These are phyloP conservation scores for Petasospora rhodanensis DNA, from an alignment of 1,139 yeast genomes.

Conservation along the genomic window DNA sequence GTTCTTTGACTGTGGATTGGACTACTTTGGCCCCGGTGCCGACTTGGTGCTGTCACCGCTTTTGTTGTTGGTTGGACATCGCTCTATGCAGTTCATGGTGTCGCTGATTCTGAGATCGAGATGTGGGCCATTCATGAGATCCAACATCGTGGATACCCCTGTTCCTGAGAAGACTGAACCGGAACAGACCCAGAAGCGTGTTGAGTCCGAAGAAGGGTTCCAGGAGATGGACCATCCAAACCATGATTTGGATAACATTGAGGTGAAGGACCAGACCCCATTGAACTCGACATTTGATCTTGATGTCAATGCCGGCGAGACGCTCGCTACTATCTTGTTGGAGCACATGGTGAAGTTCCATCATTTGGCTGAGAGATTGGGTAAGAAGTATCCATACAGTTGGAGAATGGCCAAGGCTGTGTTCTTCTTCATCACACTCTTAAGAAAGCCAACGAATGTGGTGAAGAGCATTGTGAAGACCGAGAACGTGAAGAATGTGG, in stretches of 20 bases:
- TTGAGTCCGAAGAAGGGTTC: constrained; percentile 14
- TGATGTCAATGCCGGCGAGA: constrained; percentile 31
- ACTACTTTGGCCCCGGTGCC: constrained; percentile 34
- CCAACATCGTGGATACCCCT: constrained; percentile 17
- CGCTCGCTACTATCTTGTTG: constrained; percentile 31
- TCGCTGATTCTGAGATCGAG: constrained; percentile 42
- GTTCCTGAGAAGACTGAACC: constrained; percentile 21
- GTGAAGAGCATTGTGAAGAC: constrained; percentile 21
- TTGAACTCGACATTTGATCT: constrained; percentile 20
- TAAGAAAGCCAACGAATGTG: constrained; percentile 34
- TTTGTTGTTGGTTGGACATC: constrained; percentile 43
- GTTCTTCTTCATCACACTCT: constrained; percentile 36
- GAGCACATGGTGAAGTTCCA: constrained; percentile 35
- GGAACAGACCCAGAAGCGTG: constrained; percentile 6
- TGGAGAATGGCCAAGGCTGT: constrained; percentile 51
- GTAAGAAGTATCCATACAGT: constrained; percentile 48
- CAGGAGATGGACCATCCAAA: constrained; percentile 19
- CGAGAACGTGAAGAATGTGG: constrained; percentile 19
- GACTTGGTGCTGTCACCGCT: constrained; percentile 43
- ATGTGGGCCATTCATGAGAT: constrained; percentile 37
- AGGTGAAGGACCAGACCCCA: constrained; percentile 14
- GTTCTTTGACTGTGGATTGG: constrained; percentile 35
- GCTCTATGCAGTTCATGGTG: constrained; percentile 49
- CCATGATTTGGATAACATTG: constrained; percentile 16
- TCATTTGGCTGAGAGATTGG: constrained; percentile 30